Base-by-base conservation (phyloP, 2,329 filamentous ascomycete species). In the Arthrobotrys megalospora region DNA sequence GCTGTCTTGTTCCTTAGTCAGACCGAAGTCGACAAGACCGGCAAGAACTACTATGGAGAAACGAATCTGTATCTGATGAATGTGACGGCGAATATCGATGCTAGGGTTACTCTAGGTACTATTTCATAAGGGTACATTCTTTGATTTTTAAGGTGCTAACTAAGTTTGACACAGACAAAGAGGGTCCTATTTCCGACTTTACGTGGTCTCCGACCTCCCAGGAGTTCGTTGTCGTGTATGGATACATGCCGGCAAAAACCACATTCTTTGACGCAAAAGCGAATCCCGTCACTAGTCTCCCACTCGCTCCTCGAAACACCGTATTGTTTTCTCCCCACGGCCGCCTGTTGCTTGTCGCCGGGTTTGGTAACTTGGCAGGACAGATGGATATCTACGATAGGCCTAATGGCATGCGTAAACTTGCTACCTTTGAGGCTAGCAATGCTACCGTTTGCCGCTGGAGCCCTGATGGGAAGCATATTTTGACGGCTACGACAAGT, bases 1-100 rank as follows among this genome's bases (percentile, higher is more conserved):
- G 95, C 91, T 84, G 86, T 98, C 83, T 92, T 99, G 83, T 95
- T 98, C 81, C 89, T 99, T 82, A 95, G 96, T 70, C 94, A 98
- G 87, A 99, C 96, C 36, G 96, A 99, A 80, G 96, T 98, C 67
- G 96, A 99, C 86, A 96, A 96, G 87, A 94, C 94, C 75, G 96
- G 96, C 85, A 98, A 98, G 90, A 97, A 93, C 86, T 99, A 99
- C 87, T 99, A 99, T 82, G 96, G 96, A 83, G 96, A 99, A 87
- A 98, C 96, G 8, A 98, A 93, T 80, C 90, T 99, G 83, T 98
- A 98, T 86, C 89, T 99, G 81, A 89, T 99, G 80, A 97, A 93
- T 85, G 92, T 94, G 80, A 96, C 92, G 83, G 95, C 94, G 80
- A 90, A 91, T 58, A 96, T 98, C 83, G 96, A 99, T 85, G 96